Evolutionary conservation across 108 stramenopile species (phyloP), one percentile per base, ranked within the genome.

Genomic region (Heterococcus sp.): DNA sequence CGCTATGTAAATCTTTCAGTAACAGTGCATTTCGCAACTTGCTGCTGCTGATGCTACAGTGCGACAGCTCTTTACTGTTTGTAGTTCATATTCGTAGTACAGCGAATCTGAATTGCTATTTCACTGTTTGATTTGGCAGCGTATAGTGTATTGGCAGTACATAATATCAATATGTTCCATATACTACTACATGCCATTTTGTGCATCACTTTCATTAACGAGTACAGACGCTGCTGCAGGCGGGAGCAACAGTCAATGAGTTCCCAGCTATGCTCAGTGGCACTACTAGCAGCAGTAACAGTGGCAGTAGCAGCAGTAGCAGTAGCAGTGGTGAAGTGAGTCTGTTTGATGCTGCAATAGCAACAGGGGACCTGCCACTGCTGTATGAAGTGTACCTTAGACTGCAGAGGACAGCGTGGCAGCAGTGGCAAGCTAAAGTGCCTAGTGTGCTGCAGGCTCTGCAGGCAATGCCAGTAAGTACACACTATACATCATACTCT

Each of bases 381-480:
- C 79, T 80, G 72, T 65, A 73, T 65, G 79, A 80, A 37, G 72
- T 80, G 34, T 80, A 80, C 79, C 46, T 64, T 11, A 29, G 79
- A 30, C 79, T 80, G 32, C 79, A 80, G 70, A 63, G 79, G 39
- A 46, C 39, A 64, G 38, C 70, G 30, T 80, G 79, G 79, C 58
- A 31, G 28, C 38, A 30, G 65, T 80, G 79, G 79, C 64, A 72
- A 65, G 79, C 38, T 2, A 69, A 69, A 32, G 72, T 80, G 63
- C 79, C 79, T 21, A 37, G 69, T 32, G 66, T 80, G 32, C 79
- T 80, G 26, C 14, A 36, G 32, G 63, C 72, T 0, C 71, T 80
- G 38, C 72, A 69, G 37, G 79, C 46, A 21, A 58, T 58, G 46
- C 46, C 46, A 21, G 46, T 58, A 21, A 8, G 46, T 58, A n/a